These are phyloP conservation scores for Flaveria bidentis DNA, from an alignment of 129 eudicot genomes.

Conservation along the genomic window DNA sequence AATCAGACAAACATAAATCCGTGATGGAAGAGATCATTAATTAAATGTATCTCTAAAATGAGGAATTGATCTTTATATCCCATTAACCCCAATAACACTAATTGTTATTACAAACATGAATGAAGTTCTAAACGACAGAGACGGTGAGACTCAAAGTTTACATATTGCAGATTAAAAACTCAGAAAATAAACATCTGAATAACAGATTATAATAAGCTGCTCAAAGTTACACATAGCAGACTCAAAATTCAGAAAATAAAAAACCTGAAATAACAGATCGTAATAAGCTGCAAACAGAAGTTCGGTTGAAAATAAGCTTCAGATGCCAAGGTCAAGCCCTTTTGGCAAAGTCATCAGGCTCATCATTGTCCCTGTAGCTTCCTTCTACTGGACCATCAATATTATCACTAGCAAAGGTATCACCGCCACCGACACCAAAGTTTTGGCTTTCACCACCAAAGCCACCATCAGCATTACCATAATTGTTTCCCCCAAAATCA, in stretches of 20 bases:
- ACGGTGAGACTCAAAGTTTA: conserved; percentile 13
- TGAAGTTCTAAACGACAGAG: conserved; percentile 30
- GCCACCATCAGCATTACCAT: conserved; percentile 27
- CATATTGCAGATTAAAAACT: conserved; percentile 26
- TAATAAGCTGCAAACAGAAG: conserved; percentile 36
- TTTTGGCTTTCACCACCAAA: conserved; percentile 33
- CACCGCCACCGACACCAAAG: conserved; percentile 35
- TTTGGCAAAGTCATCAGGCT: conserved; percentile 53
- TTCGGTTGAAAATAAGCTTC: conserved; percentile 27
- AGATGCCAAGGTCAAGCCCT: conserved; percentile 37
- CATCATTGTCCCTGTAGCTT: conserved; percentile 49
- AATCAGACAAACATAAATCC: background rate
- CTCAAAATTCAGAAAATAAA: conserved; percentile 24
- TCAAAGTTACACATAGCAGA: too few species aligned
- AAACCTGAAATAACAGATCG: conserved; percentile 30
- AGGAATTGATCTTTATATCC: conserved; percentile 27
- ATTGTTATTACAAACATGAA: conserved; percentile 32
- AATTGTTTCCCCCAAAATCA: conserved; percentile 31
- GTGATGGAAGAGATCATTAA: background rate
- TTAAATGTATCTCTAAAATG: background rate
- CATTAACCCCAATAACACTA: conserved; percentile 35
- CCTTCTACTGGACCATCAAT: conserved; percentile 37
- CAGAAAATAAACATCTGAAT: conserved; percentile 19
- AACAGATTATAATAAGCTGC: conserved; percentile 37
- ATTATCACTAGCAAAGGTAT: conserved; percentile 23